Percentiles rank a stretch among this genome's conserved stretches.
phyloP scores from a whole-genome alignment of 2,329 filamentous ascomycete genomes.

The Cryphonectria japonica region DNA sequence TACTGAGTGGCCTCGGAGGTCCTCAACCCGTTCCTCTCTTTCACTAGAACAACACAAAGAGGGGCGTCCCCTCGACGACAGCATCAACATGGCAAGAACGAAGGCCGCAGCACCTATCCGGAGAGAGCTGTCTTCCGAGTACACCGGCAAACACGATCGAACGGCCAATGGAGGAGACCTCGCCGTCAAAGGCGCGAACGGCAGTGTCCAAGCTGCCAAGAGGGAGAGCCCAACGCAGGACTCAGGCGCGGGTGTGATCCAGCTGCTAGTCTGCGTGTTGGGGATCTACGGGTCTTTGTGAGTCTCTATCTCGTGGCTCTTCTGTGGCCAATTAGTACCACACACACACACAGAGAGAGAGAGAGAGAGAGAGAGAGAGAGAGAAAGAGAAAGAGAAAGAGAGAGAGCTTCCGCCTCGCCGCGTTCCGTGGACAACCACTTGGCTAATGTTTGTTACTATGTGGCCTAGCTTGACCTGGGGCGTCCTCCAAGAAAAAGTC shows the following conservation, averaged over 20 bases:
- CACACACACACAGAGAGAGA: not conserved
- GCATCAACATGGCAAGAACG: slow-evolving; percentile 66
- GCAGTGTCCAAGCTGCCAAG: slow-evolving; percentile 30
- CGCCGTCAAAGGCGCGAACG: slow-evolving; percentile 37
- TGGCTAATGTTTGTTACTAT: slow-evolving; percentile 8
- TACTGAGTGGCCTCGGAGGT: not conserved
- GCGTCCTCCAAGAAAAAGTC: slow-evolving; percentile 93
- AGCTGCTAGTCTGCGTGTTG: slow-evolving; percentile 84
- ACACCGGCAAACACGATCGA: slow-evolving; percentile 55
- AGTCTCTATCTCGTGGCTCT: slow-evolving; percentile 35
- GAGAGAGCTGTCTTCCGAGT: slow-evolving; percentile 69
- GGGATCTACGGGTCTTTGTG: slow-evolving; percentile 98
- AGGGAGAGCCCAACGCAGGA: slow-evolving; percentile 11
- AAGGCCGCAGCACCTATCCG: slow-evolving; percentile 70
- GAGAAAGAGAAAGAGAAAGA: too few relatives aligned
- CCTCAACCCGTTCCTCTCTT: not conserved
- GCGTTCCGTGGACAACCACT: not conserved
- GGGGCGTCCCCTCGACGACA: not conserved
- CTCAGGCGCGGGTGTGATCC: slow-evolving; percentile 62
- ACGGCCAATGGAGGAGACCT: slow-evolving; percentile 40
- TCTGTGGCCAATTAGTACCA: not conserved
- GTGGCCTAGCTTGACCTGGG: slow-evolving; percentile 79
- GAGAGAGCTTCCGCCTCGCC: too few relatives aligned
- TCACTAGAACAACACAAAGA: not conserved
- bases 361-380: too few relatives aligned